Evolutionary conservation across 2,329 filamentous ascomycete species (phyloP).

Genomic region (Exophiala sp.): DNA sequence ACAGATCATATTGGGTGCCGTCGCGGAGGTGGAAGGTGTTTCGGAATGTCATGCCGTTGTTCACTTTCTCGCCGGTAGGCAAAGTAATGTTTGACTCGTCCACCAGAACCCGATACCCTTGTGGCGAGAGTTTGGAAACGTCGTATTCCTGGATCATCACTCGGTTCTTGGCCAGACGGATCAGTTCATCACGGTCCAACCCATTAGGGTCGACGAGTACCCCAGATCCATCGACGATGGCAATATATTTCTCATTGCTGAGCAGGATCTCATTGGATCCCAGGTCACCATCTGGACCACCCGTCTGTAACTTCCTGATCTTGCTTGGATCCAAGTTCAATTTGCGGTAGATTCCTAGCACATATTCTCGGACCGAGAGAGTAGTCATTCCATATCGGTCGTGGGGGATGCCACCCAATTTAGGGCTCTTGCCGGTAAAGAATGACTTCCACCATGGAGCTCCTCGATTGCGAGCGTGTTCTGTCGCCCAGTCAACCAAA

Average conservation of each 20-base stretch:
- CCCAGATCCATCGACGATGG: conserved; percentile 92
- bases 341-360: conserved; percentile 95
- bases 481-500: conserved; percentile 96
- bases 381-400: conserved; percentile 98
- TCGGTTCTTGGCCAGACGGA: conserved; percentile 76
- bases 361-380: conserved; percentile 89
- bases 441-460: conserved; percentile 99
- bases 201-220: conserved; percentile 91
- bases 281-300: conserved; percentile 91
- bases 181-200: conserved; percentile 73
- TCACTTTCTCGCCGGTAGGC: conserved; percentile 75
- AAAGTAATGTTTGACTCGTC: conserved; percentile 87
- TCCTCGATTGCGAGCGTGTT: conserved; percentile 78
- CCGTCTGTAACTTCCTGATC: conserved; percentile 93
- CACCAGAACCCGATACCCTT: conserved; percentile 86
- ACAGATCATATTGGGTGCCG: conserved; percentile 70
- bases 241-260: conserved; percentile 89
- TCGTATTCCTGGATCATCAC: conserved; percentile 89
- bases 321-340: conserved; percentile 77
- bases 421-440: conserved; percentile 97
- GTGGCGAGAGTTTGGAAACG: conserved; percentile 70
- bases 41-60: conserved; percentile 91
- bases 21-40: conserved; percentile 93
- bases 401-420: conserved; percentile 92
- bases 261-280: conserved; percentile 97